Base-by-base conservation (phyloP, 1,139 yeast genomes). In the Lodderomyces beijingensis region DNA sequence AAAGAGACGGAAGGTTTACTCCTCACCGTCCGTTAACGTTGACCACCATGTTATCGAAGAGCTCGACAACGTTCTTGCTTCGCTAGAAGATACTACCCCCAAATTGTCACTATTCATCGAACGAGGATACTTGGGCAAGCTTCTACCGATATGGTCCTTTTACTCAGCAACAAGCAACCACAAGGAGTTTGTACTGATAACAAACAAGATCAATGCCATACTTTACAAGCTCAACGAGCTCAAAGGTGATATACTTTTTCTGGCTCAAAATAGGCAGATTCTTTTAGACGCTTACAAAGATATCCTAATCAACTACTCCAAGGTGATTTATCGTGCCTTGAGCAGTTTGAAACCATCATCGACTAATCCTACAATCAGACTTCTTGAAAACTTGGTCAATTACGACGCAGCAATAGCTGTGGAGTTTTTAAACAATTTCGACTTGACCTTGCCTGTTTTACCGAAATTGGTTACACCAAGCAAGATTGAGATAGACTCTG, bases 271-370 rank as follows among this genome's bases (percentile, higher is more conserved):
- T 16, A 29, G 34, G 31, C 36, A 37, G 19, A 20, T 26, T 5
- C 32, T 45, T 17, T 25, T 38, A 8, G 41, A 39, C n/a, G 22
- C 76, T 31, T 72, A 80, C 37, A 66, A 62, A 32, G 71, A 71
- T 14, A 57, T 87, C 7, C 54, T 87, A 13, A 63, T 67, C 2
- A 70, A 67, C 35, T 74, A 83, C 49, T 53, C 72, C 31, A 83
- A 80, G 46, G 71, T 78, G 15, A 61, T 88, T 4, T 85, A 84
- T 55, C 66, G 95, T 46, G 79, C 84, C 16, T 59, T 88, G 28
- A 74, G 70, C 39, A 73, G 77, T 38, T 57, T 70, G 44, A 72
- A 79, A 42, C 76, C 83, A 0, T 62, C 74, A 1, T 59, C 77
- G 8, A 76, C 91, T 1, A 77, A 73, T 35, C 82, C 94, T 0